phyloP scores from a whole-genome alignment of 768 basidiomycete genomes.

The Pulveroboletus sp. region DNA sequence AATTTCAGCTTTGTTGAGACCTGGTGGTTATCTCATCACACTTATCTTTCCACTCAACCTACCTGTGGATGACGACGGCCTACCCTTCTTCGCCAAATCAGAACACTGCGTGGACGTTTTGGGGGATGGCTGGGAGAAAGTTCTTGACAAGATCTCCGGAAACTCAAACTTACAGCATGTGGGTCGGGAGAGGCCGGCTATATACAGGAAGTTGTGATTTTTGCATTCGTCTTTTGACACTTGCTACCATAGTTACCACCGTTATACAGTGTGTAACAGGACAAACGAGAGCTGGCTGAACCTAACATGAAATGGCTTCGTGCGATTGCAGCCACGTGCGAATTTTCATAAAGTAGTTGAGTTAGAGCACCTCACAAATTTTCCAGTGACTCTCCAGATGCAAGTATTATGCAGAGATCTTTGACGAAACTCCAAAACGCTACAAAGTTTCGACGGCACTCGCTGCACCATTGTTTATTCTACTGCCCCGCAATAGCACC shows the following conservation, averaged over 20 bases:
- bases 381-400: slow-evolving; percentile 10
- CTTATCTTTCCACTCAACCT: slow-evolving; percentile 56
- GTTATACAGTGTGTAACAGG: too few relatives aligned
- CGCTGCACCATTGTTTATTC: slow-evolving; percentile 4
- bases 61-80: slow-evolving; percentile 47
- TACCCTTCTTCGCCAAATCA: slow-evolving; percentile 59
- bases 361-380: not conserved
- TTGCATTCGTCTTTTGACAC: not conserved
- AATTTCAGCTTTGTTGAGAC: slow-evolving; percentile 53
- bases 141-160: slow-evolving; percentile 50
- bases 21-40: slow-evolving; percentile 62
- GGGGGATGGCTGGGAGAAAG: slow-evolving; percentile 48
- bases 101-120: slow-evolving; percentile 56
- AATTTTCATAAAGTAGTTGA: slow-evolving; percentile 17
- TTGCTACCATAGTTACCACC: too few relatives aligned
- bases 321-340: slow-evolving; percentile 7
- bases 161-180: slow-evolving; percentile 40
- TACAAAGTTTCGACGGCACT: slow-evolving; percentile 6
- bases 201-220: slow-evolving; percentile 23
- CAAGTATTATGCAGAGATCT: slow-evolving; percentile 21
- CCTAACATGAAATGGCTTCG: not conserved
- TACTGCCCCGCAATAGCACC: slow-evolving; percentile 13
- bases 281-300: not conserved
- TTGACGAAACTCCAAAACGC: slow-evolving; percentile 18
- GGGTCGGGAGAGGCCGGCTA: slow-evolving; percentile 50